Evolutionary conservation across 441 rosid species (phyloP).

Genomic region (Pelargonium myrrhifolium): DNA sequence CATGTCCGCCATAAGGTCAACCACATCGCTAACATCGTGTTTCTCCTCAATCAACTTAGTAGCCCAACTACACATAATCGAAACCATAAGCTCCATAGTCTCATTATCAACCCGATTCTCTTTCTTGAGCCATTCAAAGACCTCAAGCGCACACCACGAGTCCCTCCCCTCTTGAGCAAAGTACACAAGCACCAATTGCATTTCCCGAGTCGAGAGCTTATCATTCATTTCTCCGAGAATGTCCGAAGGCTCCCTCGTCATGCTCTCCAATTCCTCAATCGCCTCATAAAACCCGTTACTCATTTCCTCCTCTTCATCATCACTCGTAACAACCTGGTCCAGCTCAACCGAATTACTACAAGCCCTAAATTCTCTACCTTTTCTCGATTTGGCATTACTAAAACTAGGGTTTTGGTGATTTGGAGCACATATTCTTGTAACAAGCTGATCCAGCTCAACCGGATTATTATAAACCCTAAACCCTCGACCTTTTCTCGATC

Average conservation of each 20-base stretch:
- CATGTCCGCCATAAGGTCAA: slow-evolving; percentile 75
- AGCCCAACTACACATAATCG: slow-evolving; percentile 82
- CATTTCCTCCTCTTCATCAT: slow-evolving; percentile 60
- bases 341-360: slow-evolving; percentile 43
- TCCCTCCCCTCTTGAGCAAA: slow-evolving; percentile 94
- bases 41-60: slow-evolving; percentile 66
- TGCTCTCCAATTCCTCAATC: slow-evolving; percentile 75
- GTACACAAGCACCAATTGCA: slow-evolving; percentile 77
- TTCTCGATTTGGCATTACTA: slow-evolving; percentile 18
- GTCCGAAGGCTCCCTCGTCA: slow-evolving; percentile 88
- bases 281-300: slow-evolving; percentile 78
- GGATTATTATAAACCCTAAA: slow-evolving; percentile 30
- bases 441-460: slow-evolving; percentile 52
- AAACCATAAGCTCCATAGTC: slow-evolving; percentile 91
- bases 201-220: slow-evolving; percentile 57
- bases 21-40: slow-evolving; percentile 50
- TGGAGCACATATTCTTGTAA: slow-evolving; percentile 38
- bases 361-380: slow-evolving; percentile 29
- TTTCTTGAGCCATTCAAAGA: slow-evolving; percentile 86
- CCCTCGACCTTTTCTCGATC: slow-evolving; percentile 25
- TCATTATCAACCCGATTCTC: slow-evolving; percentile 77
- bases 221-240: slow-evolving; percentile 84
- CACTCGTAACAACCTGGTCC: slow-evolving; percentile 59
- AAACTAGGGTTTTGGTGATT: slow-evolving; percentile 29
- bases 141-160: slow-evolving; percentile 93